A percentile compares a stretch with the other conserved stretches of the same genome.
Conservation (phyloP, 1,284 basidiomycete species). For the Sporisorium sorghi region DNA sequence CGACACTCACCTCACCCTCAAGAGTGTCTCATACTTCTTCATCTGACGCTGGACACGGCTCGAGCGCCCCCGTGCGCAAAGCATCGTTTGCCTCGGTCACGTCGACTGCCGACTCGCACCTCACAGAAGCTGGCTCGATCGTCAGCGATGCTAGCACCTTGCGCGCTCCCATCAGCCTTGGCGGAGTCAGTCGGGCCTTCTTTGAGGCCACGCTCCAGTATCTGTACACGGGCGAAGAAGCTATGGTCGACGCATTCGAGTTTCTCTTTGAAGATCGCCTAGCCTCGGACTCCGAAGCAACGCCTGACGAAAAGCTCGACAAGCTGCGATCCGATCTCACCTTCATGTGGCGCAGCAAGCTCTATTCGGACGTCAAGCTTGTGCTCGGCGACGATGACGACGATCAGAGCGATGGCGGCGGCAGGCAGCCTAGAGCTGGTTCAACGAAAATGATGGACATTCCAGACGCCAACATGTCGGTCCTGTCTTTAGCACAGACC, state of each 20-base stretch:
- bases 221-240: slow-evolving; percentile 63
- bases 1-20: slow-evolving; percentile 16
- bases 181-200: slow-evolving; percentile 50
- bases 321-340: slow-evolving; percentile 76
- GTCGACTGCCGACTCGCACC: slow-evolving; percentile 21
- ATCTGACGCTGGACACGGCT: slow-evolving; percentile 2
- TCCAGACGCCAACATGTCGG: slow-evolving; percentile 56
- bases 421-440: not conserved
- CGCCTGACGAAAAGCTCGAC: slow-evolving; percentile 81
- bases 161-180: slow-evolving; percentile 49
- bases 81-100: slow-evolving; percentile 40
- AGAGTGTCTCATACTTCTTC: slow-evolving; percentile 25
- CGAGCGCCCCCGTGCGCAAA: slow-evolving; percentile 19
- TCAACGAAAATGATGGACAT: slow-evolving; percentile 38
- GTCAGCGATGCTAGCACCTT: slow-evolving; percentile 51
- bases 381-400: slow-evolving; percentile 53
- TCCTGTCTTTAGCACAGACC: slow-evolving; percentile 47
- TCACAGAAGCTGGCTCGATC: slow-evolving; percentile 24
- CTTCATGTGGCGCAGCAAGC: slow-evolving; percentile 66
- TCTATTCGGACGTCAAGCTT: slow-evolving; percentile 60
- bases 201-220: slow-evolving; percentile 60
- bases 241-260: slow-evolving; percentile 57
- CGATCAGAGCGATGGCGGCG: slow-evolving; percentile 6
- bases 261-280: slow-evolving; percentile 59
- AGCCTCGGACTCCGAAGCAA: slow-evolving; percentile 69